Base-by-base conservation (phyloP, 139 green algal genomes). In the Chlorella sp. region DNA sequence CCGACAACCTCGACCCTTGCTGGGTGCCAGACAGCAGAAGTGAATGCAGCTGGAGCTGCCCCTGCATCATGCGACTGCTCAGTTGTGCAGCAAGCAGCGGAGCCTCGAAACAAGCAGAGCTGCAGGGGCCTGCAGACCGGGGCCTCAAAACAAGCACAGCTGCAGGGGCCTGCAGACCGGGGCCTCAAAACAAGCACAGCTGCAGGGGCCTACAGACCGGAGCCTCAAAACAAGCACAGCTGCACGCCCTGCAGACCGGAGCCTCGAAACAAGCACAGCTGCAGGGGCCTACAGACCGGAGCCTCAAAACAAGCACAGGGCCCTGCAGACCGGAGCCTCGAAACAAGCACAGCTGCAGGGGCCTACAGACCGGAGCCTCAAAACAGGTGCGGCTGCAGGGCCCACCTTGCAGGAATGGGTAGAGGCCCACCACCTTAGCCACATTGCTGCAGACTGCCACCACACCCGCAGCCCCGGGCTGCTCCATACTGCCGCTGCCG, bases 361-460 rank as follows among this genome's bases (percentile, higher is more conserved):
- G 19, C 36, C 36, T 24, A 39, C 28, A 37, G 42, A n/a, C n/a
- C n/a, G n/a, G n/a, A n/a, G n/a, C n/a, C n/a, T n/a, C n/a, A n/a
- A n/a, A n/a, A n/a, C n/a, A n/a, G n/a, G n/a, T n/a, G n/a, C n/a
- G n/a, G n/a, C n/a, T n/a, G n/a, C n/a, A n/a, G n/a, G n/a, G n/a
- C n/a, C n/a, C n/a, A 80, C 83, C 83, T n/a, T 80, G 71, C 14
- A 88, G 84, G 68, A 88, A 88, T 0, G 84, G 84, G 39, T 81
- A 88, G 1, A 88, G 84, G 14, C 66, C 84, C 2, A 88, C 42
- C 3, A 88, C 68, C n/a, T 88, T 88, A 2, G 81, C 32, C 11
- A 88, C 26, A 16, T 81, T 81, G 28, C 34, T 53, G 34, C 34
- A 19, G 30, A 61, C 61, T 85, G 42, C 79, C 5, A 40, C 73